These are phyloP conservation scores for Phytophthora sp. DNA, from an alignment of 352 stramenopile species.

Conservation along the genomic window DNA sequence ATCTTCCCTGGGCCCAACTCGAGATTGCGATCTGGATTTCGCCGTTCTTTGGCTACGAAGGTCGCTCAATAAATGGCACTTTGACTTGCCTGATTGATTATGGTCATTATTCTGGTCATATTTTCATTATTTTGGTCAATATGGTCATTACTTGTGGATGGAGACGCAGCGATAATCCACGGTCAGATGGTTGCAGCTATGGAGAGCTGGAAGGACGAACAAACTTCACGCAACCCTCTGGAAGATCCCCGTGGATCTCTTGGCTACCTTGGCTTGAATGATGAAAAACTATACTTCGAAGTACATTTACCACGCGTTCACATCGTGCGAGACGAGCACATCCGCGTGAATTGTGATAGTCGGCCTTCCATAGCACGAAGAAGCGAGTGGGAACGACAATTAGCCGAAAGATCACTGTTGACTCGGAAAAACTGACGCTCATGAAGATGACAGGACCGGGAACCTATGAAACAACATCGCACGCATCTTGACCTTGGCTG, in stretches of 20 bases:
- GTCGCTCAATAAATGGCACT: too few relatives aligned
- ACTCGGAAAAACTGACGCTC: too few relatives aligned
- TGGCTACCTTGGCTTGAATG: conserved; percentile 10
- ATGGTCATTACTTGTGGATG: conserved; percentile 11
- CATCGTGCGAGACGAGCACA: conserved; percentile 22
- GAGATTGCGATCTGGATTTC: too few relatives aligned
- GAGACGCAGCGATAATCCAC: not conserved
- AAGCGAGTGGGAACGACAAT: too few relatives aligned
- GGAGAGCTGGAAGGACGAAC: conserved; percentile 16
- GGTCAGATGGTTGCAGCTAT: conserved; percentile 6
- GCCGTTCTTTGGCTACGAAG: too few relatives aligned
- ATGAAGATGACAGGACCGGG: too few relatives aligned
- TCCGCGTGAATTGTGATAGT: conserved; percentile 15
- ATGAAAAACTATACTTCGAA: too few relatives aligned
- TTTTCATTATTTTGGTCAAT: too few relatives aligned
- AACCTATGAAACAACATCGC: too few relatives aligned
- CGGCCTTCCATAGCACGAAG: too few relatives aligned
- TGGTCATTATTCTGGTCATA: conserved; percentile 15
- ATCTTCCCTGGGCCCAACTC: conserved; percentile 16
- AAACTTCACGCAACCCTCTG: conserved; percentile 29
- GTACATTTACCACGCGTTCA: not conserved
- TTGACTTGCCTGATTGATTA: conserved; percentile 31
- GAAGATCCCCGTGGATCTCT: conserved; percentile 19
- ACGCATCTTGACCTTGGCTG: not conserved
- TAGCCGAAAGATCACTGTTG: too few relatives aligned